Evolutionary conservation across 2,329 filamentous ascomycete genomes (phyloP).

Genomic region (Penicillium sp.): DNA sequence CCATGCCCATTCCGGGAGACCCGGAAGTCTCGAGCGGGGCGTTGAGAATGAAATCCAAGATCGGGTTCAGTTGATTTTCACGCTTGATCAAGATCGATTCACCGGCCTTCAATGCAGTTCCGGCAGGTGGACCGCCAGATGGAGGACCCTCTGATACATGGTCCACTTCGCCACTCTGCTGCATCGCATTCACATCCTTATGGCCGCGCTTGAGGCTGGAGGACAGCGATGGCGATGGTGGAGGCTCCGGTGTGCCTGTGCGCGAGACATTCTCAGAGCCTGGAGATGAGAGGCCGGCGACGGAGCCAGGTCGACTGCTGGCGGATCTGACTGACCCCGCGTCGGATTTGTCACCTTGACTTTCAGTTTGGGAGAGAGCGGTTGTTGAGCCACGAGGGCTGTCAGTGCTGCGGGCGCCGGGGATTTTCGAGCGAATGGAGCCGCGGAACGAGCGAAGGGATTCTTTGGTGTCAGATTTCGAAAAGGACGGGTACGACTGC

Average conservation of each 20-base stretch:
- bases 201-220: constrained; percentile 74
- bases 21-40: constrained; percentile 49
- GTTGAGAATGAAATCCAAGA: constrained; percentile 59
- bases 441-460: constrained; percentile 85
- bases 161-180: constrained; percentile 88
- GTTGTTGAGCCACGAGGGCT: constrained; percentile 80
- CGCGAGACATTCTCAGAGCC: constrained; percentile 55
- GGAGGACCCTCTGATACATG: constrained; percentile 91
- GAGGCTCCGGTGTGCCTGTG: constrained; percentile 63
- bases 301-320: constrained; percentile 56
- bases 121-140: constrained; percentile 64
- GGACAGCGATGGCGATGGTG: constrained; percentile 87
- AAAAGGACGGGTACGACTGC: constrained; percentile 89
- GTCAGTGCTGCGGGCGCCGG: constrained; percentile 67
- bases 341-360: constrained; percentile 68
- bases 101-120: constrained; percentile 71
- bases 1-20: constrained; percentile 75
- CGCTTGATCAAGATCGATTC: constrained; percentile 89
- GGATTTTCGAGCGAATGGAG: constrained; percentile 85
- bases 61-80: constrained; percentile 72
- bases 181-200: constrained; percentile 79
- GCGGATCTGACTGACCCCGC: constrained; percentile 75
- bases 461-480: constrained; percentile 90
- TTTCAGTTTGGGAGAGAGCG: constrained; percentile 66
- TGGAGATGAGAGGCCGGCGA: constrained; percentile 38